These are phyloP conservation scores for Stagonosporopsis rhizophila DNA, from an alignment of 2,329 filamentous ascomycete species.

Conservation along the genomic window DNA sequence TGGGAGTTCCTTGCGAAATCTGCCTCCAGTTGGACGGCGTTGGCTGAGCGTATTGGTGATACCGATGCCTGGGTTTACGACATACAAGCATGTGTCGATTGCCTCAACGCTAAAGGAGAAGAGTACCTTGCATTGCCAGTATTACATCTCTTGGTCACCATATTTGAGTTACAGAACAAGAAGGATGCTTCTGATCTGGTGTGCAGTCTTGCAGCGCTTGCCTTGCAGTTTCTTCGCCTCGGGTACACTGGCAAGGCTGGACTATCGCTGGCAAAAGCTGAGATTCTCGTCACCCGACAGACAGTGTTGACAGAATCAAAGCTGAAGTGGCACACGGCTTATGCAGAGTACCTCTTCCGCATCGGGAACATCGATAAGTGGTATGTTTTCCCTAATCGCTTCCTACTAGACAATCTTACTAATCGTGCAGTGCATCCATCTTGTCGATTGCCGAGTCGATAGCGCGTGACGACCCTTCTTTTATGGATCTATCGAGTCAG, in stretches of 20 bases:
- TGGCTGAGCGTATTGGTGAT: conserved; percentile 59
- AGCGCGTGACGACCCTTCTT: conserved; percentile 35
- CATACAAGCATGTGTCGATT: conserved; percentile 62
- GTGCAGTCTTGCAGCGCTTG: conserved; percentile 55
- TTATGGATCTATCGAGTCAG: conserved; percentile 41
- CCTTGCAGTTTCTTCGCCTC: conserved; percentile 63
- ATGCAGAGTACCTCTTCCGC: conserved; percentile 75
- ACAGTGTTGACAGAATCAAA: conserved; percentile 54
- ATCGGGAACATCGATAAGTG: conserved; percentile 71
- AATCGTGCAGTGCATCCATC: conserved; percentile 34
- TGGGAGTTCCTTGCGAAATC: conserved; percentile 51
- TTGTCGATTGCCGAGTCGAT: conserved; percentile 41
- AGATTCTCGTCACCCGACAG: conserved; percentile 55
- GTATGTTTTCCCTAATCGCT: conserved; percentile 30
- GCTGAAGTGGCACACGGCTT: conserved; percentile 70
- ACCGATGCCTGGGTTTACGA: conserved; percentile 58
- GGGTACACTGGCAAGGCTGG: conserved; percentile 68
- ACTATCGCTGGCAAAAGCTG: conserved; percentile 64
- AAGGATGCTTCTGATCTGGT: conserved; percentile 51
- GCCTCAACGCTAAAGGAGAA: conserved; percentile 64
- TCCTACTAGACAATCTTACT: conserved; percentile 11
- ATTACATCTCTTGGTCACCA: conserved; percentile 58
- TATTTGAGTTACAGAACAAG: conserved; percentile 55
- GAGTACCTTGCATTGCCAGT: conserved; percentile 58
- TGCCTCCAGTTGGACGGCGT: conserved; percentile 42